A percentile compares a stretch with the other conserved stretches of the same genome.
These are phyloP conservation scores for Penicillium subrubescens DNA, from an alignment of 495 filamentous ascomycete species.

Conservation along the genomic window DNA sequence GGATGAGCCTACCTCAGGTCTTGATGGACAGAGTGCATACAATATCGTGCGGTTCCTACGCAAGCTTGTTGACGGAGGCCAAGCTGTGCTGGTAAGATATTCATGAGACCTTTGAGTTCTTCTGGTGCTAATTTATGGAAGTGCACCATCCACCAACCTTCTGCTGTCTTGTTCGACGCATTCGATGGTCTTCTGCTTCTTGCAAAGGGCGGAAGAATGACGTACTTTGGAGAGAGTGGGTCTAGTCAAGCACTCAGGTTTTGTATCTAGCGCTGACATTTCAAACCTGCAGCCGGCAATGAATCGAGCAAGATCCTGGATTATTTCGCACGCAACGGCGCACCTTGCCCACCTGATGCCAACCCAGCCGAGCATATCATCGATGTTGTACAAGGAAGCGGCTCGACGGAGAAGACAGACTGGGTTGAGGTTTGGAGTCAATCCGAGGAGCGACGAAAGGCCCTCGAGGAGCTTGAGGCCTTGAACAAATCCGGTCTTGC, in stretches of 20 bases:
- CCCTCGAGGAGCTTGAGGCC: slow-evolving; percentile 60
- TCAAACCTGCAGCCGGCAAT: slow-evolving; percentile 57
- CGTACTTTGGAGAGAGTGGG: slow-evolving; percentile 61
- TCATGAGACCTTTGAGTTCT: background rate
- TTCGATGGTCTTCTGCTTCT: slow-evolving; percentile 56
- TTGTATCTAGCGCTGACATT: background rate
- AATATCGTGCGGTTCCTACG: slow-evolving; percentile 76
- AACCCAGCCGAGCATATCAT: slow-evolving; percentile 65
- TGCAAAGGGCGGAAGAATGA: slow-evolving; percentile 53
- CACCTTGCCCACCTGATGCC: slow-evolving; percentile 46
- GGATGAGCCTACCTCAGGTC: slow-evolving; percentile 66
- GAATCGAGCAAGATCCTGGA: slow-evolving; percentile 57
- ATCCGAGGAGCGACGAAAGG: slow-evolving; percentile 62
- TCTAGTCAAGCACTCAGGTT: background rate
- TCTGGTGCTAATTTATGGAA: slow-evolving; percentile 16
- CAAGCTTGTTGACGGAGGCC: slow-evolving; percentile 79
- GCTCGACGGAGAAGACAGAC: slow-evolving; percentile 34
- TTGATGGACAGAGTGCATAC: slow-evolving; percentile 64
- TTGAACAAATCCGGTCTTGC: slow-evolving; percentile 52
- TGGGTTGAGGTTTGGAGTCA: slow-evolving; percentile 54
- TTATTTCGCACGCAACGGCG: slow-evolving; percentile 57
- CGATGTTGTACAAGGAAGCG: slow-evolving; percentile 46
- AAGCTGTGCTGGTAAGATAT: slow-evolving; percentile 67
- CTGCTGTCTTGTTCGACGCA: slow-evolving; percentile 59
- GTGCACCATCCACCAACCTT: slow-evolving; percentile 95